Percentiles rank a stretch among this genome's conserved stretches.
Conservation (phyloP, 2,329 filamentous ascomycete species). For the Amauroascus niger region DNA sequence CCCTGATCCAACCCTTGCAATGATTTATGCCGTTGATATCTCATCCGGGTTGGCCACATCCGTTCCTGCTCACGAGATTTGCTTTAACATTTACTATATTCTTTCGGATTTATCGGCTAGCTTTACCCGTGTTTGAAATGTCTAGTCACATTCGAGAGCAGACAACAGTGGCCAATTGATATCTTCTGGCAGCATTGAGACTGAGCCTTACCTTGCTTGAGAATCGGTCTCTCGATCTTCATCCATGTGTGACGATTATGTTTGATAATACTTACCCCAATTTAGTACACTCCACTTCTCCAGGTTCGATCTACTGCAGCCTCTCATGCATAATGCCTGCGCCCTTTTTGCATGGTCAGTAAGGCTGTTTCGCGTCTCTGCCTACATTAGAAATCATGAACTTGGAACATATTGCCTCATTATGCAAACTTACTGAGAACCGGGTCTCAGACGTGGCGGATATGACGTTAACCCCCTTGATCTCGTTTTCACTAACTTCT, state of each 20-base stretch:
- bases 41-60: slow-evolving; percentile 16
- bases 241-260: slow-evolving; percentile 3
- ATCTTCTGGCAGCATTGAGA: neutral
- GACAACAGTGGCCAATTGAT: neutral
- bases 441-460: slow-evolving; percentile 12
- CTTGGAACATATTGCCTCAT: slow-evolving; percentile 1
- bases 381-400: neutral
- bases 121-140: slow-evolving; percentile 3
- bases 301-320: neutral
- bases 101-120: neutral
- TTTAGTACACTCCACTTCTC: neutral
- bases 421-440: slow-evolving; percentile 5
- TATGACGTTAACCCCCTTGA: slow-evolving; percentile 1
- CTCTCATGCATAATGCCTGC: neutral
- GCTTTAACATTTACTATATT: neutral
- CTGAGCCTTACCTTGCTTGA: neutral
- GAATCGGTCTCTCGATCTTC: neutral
- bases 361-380: neutral
- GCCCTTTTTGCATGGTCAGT: slow-evolving; percentile 1
- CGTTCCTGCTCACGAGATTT: slow-evolving; percentile 17
- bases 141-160: neutral
- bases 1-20: slow-evolving; percentile 25
- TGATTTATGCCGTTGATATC: slow-evolving; percentile 19
- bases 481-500: neutral
- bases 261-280: neutral